Base-by-base conservation (phyloP, 2,329 filamentous ascomycete genomes). In the Diaporthe longicolla region DNA sequence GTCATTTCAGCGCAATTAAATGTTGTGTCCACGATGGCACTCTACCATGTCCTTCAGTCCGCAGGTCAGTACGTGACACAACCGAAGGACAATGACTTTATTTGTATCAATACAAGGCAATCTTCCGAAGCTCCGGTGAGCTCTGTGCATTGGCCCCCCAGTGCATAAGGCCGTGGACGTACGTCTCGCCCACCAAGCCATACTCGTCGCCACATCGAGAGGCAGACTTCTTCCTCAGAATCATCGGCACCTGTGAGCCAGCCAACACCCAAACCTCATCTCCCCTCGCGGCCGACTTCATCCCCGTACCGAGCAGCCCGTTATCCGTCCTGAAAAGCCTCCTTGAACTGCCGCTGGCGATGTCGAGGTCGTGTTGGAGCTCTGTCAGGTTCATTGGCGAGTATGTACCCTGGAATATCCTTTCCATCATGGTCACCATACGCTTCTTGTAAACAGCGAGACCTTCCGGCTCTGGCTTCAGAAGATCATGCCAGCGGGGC, bases 361-460 rank as follows among this genome's bases (percentile, higher is more conserved):
- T 70, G 15, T 75, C 73, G 15, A 75, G 63, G 37, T 75, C 73
- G 45, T 75, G 73, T 52, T 75, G 73, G n/a, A 75, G 73, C 63
- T 75, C 61, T 17, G 73, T 29, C 32, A 73, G 55, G 43, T 72
- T 48, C 21, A 75, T 70, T 9, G 73, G 70, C 26, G 43, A 45
- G 61, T 75, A 75, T 9, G 55, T 57, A 21, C 73, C 73, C 26
- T 52, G 61, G 54, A 75, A 72, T 7, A 73, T 70, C 37, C 26
- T 37, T 24, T 75, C 73, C 52, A 73, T 59, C 3, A 75, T 57
- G 32, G 17, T 54, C 19, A 58, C 11, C 58, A 75, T 75, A 1
- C 70, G 52, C 45, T 32, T 35, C 43, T 65, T 65, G 61, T 65
- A 65, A 7, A 17, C 63, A 37, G 65, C 55, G 45, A 71, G 72